Conservation (phyloP, 495 filamentous ascomycete genomes). For the Xylaria nigripes region DNA sequence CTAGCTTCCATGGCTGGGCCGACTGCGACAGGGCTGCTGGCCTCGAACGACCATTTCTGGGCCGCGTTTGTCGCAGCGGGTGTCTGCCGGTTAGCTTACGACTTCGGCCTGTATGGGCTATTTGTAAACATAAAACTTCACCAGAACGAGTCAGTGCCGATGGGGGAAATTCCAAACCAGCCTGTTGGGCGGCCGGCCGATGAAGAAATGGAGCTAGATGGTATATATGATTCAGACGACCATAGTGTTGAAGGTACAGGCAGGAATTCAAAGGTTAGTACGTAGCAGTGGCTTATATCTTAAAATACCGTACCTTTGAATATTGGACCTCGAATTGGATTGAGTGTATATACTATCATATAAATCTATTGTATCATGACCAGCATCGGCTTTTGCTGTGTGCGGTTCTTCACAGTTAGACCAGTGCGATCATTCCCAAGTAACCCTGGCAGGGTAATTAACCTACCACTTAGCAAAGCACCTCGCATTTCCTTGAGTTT, state of each 20-base stretch:
- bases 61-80: conserved; percentile 67
- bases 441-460: no score
- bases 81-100: conserved; percentile 60
- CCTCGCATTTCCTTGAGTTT: no score
- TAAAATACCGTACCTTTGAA: no score
- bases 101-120: conserved; percentile 61
- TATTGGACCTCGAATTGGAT: no score
- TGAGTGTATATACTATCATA: no score
- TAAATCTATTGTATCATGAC: no score
- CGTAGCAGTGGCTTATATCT: not conserved
- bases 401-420: no score
- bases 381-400: no score
- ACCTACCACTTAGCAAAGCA: no score
- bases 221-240: not conserved
- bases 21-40: conserved; percentile 60
- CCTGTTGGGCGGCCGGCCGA: not conserved
- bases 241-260: not conserved
- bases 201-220: conserved; percentile 4
- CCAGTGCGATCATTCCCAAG: no score
- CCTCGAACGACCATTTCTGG: conserved; percentile 55
- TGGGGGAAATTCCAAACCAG: not conserved
- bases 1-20: conserved; percentile 56
- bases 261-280: not conserved
- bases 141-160: conserved; percentile 23
- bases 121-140: conserved; percentile 49